These are phyloP conservation scores for Citrullus mucosospermus DNA, from an alignment of 306 rosid genomes.

Conservation along the genomic window DNA sequence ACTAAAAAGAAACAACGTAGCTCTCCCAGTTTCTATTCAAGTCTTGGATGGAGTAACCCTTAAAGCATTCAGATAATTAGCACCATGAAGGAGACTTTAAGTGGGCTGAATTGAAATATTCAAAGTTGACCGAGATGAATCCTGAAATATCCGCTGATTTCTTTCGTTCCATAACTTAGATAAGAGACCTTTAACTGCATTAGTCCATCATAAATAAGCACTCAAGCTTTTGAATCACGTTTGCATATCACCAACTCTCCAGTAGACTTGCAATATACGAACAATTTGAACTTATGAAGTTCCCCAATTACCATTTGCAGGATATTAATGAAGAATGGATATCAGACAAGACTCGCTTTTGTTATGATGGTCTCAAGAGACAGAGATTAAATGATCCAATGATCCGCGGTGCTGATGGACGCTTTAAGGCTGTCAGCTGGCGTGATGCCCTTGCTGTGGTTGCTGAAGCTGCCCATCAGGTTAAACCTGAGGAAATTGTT, in stretches of 20 bases:
- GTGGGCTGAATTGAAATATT: no score
- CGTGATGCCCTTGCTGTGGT: slow-evolving; percentile 84
- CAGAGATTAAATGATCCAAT: slow-evolving; percentile 96
- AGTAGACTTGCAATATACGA: background rate
- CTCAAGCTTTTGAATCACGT: background rate
- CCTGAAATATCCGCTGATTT: no score
- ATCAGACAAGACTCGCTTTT: slow-evolving; percentile 96
- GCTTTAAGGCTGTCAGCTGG: slow-evolving; percentile 83
- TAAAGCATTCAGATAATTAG: no score
- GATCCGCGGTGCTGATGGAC: slow-evolving; percentile 95
- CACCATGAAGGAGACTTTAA: no score
- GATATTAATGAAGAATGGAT: slow-evolving; percentile 99
- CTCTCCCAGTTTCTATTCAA: no score
- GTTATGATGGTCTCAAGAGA: slow-evolving; percentile 97
- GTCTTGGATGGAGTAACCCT: no score
- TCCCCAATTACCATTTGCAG: slow-evolving; percentile 21
- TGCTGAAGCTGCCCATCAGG: slow-evolving; percentile 68
- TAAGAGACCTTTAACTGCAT: no score
- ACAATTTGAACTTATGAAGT: background rate
- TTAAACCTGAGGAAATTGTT: slow-evolving; percentile 70
- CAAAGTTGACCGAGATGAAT: no score
- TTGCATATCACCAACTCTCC: background rate
- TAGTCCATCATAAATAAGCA: no score
- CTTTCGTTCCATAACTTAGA: no score
- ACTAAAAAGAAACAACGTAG: no score